Base-by-base conservation (phyloP, 495 filamentous ascomycete species). In the Penicillium coffeae region DNA sequence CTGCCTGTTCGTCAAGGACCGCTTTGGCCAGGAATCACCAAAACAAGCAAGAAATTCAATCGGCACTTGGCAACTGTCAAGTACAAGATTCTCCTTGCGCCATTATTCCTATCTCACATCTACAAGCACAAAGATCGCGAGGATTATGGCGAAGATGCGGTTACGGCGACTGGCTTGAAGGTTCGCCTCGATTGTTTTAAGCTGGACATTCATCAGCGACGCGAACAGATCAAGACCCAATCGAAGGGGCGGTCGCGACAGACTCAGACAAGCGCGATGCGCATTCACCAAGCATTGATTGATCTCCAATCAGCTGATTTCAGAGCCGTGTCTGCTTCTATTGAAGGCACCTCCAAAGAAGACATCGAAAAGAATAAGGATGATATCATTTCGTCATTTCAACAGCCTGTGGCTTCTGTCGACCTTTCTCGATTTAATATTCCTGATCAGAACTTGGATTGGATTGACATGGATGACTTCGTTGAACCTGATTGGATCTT, bases 391-490 rank as follows among this genome's bases (percentile, higher is more conserved):
- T 83, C 80, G 1, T 67, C 73, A 7, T 80, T 79, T 50, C 77
- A 83, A 48, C 72, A 80, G 37, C 72, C 76, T 18, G 60, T 69
- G 21, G 53, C 71, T 3, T 63, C 69, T 8, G 79, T 77, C 6
- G 90, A 97, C 66, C 74, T 96, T 37, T 95, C 91, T 14, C 82
- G 86, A 21, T 97, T 97, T 63, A 90, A 83, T 0, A 96, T 98
- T 47, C 90, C 90, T 0, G 93, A 98, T 60, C 89, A 91, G 32
- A 93, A 98, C 63, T 81, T 88, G 55, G 85, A 82, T 44, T 98
- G 93, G 93, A 86, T 97, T 58, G 93, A 98, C 63, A 96, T 97
- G 90, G 93, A 98, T 67, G 93, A 98, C 62, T 97, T 97, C 70
- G 89, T 97, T 20, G 93, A 98, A 64, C 75, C 97, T 8, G 93